Conservation (phyloP, 768 basidiomycete species). For the Rhodotorula paludigena region DNA sequence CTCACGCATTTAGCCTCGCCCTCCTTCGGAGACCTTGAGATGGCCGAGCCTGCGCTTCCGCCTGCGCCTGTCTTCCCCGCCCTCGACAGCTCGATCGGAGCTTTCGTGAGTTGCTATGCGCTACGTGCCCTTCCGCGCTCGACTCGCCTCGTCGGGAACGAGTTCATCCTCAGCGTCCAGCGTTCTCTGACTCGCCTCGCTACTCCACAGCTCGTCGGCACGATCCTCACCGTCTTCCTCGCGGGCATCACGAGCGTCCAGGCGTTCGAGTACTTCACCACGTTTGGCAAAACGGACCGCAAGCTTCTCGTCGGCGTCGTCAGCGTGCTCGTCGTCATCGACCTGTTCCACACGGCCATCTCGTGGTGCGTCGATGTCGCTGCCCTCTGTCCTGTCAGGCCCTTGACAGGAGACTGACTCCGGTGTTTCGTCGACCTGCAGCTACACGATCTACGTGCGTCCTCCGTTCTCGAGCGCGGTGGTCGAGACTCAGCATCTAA, state of each 20-base stretch:
- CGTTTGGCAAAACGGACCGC: neutral
- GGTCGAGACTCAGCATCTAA: too few species aligned
- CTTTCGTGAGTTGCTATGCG: neutral
- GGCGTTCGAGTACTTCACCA: neutral
- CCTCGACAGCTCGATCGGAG: neutral
- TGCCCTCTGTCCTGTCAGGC: too few species aligned
- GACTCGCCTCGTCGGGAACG: neutral
- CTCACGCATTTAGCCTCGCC: too few species aligned
- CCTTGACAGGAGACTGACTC: neutral
- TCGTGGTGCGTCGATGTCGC: neutral
- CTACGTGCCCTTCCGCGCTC: neutral
- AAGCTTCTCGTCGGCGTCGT: constrained; percentile 3
- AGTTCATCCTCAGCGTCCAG: neutral
- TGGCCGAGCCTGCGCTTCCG: neutral
- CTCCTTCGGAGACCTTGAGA: too few species aligned
- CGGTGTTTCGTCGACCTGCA: neutral
- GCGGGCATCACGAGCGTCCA: constrained; percentile 17
- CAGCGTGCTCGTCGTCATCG: constrained; percentile 1
- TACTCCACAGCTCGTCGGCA: constrained; percentile 8
- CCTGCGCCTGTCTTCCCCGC: neutral
- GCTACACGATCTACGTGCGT: constrained; percentile 22
- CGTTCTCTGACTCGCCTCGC: neutral
- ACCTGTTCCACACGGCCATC: constrained; percentile 15
- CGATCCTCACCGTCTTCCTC: constrained; percentile 17
- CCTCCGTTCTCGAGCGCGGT: too few species aligned